Evolutionary conservation across 441 rosid species (phyloP).

Genomic region (Populus hybrid): DNA sequence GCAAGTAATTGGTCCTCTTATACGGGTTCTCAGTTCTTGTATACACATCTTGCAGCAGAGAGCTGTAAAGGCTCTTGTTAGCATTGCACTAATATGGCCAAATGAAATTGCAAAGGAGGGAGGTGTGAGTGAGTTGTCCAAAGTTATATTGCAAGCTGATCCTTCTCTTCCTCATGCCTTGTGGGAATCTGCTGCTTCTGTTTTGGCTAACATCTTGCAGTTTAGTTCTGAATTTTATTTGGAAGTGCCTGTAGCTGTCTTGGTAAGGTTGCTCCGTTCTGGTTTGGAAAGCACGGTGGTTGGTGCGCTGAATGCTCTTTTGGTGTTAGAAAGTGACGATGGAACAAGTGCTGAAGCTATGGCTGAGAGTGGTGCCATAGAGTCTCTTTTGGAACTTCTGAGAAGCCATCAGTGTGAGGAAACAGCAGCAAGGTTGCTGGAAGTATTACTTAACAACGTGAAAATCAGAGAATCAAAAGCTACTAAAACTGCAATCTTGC

Average conservation of each 20-base stretch:
- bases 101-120: conserved; percentile 98
- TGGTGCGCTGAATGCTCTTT: conserved; percentile 95
- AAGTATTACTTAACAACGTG: conserved; percentile 92
- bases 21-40: conserved; percentile 88
- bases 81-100: conserved; percentile 94
- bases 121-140: conserved; percentile 91
- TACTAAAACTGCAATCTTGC: conserved; percentile 86
- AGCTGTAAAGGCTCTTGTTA: conserved; percentile 97
- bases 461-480: conserved; percentile 97
- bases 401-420: conserved; percentile 98
- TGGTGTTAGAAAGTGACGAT: conserved; percentile 97
- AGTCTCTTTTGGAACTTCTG: conserved; percentile 96
- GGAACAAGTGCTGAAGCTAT: conserved; percentile 98
- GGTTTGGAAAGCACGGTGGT: conserved; percentile 78
- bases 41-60: conserved; percentile 95
- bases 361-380: conserved; percentile 99
- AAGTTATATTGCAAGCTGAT: conserved; percentile 94
- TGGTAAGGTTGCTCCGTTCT: conserved; percentile 89
- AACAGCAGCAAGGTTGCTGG: conserved; percentile 93
- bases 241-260: conserved; percentile 97
- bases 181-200: conserved; percentile 99
- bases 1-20: conserved; percentile 83
- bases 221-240: conserved; percentile 96
- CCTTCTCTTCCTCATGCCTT: conserved; percentile 84
- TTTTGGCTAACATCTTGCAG: conserved; percentile 83